These are phyloP conservation scores for Colletotrichum trifolii DNA, from an alignment of 2,329 filamentous ascomycete genomes.

Conservation along the genomic window DNA sequence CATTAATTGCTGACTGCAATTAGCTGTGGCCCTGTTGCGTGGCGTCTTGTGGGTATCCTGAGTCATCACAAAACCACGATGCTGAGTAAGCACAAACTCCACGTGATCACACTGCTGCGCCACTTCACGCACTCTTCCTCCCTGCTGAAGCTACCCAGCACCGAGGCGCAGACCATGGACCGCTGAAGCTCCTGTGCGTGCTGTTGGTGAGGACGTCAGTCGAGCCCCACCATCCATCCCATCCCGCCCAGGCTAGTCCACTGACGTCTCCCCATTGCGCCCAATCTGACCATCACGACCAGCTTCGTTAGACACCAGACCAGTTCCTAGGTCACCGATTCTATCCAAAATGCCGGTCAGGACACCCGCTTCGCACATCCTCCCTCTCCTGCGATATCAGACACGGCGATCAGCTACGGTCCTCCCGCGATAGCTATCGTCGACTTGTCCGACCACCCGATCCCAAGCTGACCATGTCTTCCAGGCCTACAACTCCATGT, in stretches of 20 bases:
- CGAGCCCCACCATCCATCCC: constrained; percentile 31
- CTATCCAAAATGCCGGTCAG: constrained; percentile 58
- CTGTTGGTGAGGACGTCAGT: constrained; percentile 34
- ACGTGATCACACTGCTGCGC: background rate
- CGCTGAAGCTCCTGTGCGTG: too few species aligned
- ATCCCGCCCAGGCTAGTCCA: constrained; percentile 1
- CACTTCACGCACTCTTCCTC: constrained; percentile 1
- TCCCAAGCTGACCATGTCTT: constrained; percentile 40
- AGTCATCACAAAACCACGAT: background rate
- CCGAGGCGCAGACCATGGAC: too few species aligned
- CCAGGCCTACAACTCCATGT: constrained; percentile 97
- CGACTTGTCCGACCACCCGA: background rate
- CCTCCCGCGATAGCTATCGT: background rate
- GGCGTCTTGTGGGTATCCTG: background rate
- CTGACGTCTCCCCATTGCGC: constrained; percentile 27
- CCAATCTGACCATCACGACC: constrained; percentile 28
- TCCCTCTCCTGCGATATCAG: background rate
- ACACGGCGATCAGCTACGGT: background rate
- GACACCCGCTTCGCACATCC: constrained; percentile 40
- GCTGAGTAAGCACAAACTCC: background rate
- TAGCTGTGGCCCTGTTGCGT: constrained; percentile 13
- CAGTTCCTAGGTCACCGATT: constrained; percentile 15
- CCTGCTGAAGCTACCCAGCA: background rate
- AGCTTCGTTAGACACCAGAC: constrained; percentile 37
- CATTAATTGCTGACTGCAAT: background rate